Percentiles rank a stretch among this genome's conserved stretches.
Conservation (phyloP, 192 early-diverging fungal genomes). For the Coemansia sp. region DNA sequence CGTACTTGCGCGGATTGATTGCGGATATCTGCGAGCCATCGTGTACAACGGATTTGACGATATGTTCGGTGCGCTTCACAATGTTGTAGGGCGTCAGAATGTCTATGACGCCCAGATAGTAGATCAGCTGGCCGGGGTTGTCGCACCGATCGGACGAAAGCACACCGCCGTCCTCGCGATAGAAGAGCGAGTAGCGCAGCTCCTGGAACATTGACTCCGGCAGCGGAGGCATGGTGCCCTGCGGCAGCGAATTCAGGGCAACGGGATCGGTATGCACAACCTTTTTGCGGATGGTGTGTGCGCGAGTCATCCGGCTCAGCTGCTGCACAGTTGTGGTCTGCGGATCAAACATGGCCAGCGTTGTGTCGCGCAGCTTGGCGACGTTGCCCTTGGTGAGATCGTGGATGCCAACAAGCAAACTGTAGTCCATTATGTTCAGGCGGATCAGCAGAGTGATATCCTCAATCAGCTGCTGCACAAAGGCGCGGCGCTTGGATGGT, state of each 20-base stretch:
- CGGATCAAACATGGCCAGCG: conserved; percentile 81
- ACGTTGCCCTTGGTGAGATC: conserved; percentile 81
- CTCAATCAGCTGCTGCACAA: conserved; percentile 82
- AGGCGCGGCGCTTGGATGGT: conserved; percentile 71
- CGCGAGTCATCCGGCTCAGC: conserved; percentile 49
- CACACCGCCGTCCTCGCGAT: conserved; percentile 89
- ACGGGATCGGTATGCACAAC: conserved; percentile 55
- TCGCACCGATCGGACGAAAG: conserved; percentile 73
- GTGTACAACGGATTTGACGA: conserved; percentile 81
- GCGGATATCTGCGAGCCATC: conserved; percentile 79
- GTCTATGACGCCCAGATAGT: conserved; percentile 97
- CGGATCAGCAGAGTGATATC: conserved; percentile 79
- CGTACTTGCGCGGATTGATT: conserved; percentile 86
- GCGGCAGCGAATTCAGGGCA: conserved; percentile 47
- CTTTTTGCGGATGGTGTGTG: conserved; percentile 57
- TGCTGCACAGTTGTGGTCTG: conserved; percentile 52
- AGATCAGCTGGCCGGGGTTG: conserved; percentile 69
- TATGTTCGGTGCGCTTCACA: conserved; percentile 85
- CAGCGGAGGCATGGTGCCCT: conserved; percentile 39
- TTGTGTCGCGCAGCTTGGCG: conserved; percentile 89
- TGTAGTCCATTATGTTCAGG: conserved; percentile 98
- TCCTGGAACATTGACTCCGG: conserved; percentile 58
- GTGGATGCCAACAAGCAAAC: conserved; percentile 90
- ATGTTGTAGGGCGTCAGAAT: conserved; percentile 94
- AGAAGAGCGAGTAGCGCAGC: conserved; percentile 77